phyloP scores from a whole-genome alignment of 2,329 filamentous ascomycete genomes.

The Fusarium sp. region DNA sequence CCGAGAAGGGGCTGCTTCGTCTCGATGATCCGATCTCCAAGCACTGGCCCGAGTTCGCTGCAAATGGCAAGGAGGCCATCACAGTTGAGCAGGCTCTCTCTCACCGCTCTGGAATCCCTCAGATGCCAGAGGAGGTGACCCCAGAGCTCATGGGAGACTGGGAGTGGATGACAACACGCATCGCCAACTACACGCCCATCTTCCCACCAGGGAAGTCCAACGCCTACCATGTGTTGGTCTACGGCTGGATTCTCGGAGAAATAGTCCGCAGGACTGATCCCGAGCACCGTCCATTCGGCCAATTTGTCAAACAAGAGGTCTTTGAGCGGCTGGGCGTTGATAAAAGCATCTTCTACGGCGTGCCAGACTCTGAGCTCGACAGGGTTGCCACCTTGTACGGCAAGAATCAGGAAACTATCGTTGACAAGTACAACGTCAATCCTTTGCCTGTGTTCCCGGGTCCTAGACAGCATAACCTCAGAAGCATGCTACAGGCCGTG shows the following conservation, averaged over 20 bases:
- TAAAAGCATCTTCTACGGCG: conserved; percentile 1
- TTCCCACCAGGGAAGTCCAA: conserved; percentile 14
- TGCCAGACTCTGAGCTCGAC: neutral
- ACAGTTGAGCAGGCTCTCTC: conserved; percentile 13
- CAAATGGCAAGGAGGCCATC: conserved; percentile 12
- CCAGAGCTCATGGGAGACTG: conserved; percentile 17
- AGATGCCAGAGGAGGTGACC: conserved; percentile 15
- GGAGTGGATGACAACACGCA: conserved; percentile 13
- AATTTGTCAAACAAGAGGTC: conserved; percentile 11
- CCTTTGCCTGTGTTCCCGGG: conserved; percentile 3
- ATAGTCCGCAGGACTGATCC: conserved; percentile 16
- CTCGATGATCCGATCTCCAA: neutral
- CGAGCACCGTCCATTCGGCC: neutral
- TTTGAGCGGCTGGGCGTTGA: conserved; percentile 9
- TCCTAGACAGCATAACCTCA: conserved; percentile 7
- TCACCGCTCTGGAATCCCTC: conserved; percentile 15
- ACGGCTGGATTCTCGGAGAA: conserved; percentile 16
- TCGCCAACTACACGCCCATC: conserved; percentile 2
- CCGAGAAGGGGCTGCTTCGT: neutral
- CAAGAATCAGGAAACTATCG: neutral
- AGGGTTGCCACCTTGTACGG: conserved; percentile 19
- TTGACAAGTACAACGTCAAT: conserved; percentile 6
- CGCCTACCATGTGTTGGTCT: conserved; percentile 20
- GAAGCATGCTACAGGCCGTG: conserved; percentile 7
- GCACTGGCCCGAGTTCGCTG: conserved; percentile 19